Base-by-base conservation (phyloP, 306 rosid species). In the Gynostemma pentaphyllum region DNA sequence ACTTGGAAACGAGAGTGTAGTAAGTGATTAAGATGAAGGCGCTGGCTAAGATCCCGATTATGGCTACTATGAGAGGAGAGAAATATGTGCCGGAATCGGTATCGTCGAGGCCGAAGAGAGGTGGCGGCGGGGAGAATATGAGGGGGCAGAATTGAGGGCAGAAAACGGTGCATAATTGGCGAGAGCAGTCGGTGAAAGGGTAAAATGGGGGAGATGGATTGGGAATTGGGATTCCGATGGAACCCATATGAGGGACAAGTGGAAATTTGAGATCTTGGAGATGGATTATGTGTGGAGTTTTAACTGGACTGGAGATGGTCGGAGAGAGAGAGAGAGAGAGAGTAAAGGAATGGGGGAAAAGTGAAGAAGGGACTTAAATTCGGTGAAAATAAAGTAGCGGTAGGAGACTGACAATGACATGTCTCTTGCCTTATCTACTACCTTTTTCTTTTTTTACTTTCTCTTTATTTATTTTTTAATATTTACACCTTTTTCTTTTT, bases 81-180 rank as follows among this genome's bases (percentile, higher is more conserved):
- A 84, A 81, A 16, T 83, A 49, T 6, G 78, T 48, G 24, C 65
- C 30, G 7, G 83, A 78, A 12, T 24, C 55, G 28, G 44, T 10
- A 23, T 62, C 70, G 1, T 37, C 69, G 2, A 72, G 45, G 19
- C 62, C 44, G 36, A 70, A 39, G 37, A 60, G 22, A 9, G 85
- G 84, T 12, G 89, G 87, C 0, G 96, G 97, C 24, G 97, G 97
- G 14, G 89, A 73, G 69, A 75, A 72, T 9, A 84, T 7, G 46
- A 77, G 69, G 72, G 74, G 74, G 55, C 97, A 89, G 87, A 87
- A 84, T 14, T 89, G 86, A 0, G 92, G 95, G 62, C 97, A 86
- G 53, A 78, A 89, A 36, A 83, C 24, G 77, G 85, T 84, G 80
- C 97, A 89, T 15, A 85, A 28, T 16, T 79, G 83, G 62, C 67